These are phyloP conservation scores for Puccinia hordei DNA, from an alignment of 1,284 basidiomycete genomes.

Conservation along the genomic window DNA sequence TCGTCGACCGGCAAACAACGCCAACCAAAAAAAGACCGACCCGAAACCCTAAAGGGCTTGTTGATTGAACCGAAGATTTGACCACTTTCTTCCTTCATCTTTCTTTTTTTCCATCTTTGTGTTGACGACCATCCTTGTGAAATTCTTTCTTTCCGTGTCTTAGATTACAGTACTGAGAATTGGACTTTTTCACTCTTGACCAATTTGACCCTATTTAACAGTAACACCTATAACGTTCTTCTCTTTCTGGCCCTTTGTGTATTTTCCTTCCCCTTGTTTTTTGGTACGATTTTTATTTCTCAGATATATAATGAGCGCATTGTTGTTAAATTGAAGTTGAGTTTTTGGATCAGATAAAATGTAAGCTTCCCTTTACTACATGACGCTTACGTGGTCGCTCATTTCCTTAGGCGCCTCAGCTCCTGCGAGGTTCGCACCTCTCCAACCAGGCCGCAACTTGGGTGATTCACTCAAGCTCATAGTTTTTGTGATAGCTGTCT, in stretches of 20 bases:
- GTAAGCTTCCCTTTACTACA: background rate
- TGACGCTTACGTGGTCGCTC: background rate
- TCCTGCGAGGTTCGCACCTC: too few species aligned
- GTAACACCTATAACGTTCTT: background rate
- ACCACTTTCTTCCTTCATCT: background rate
- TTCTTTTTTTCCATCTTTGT: background rate
- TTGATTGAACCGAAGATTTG: background rate
- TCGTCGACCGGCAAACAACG: slow-evolving; percentile 12
- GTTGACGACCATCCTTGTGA: background rate
- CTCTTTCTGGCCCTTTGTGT: background rate
- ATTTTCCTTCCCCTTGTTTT: background rate
- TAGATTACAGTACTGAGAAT: background rate
- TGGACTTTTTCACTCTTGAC: background rate
- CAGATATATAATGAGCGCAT: background rate
- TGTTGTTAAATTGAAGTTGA: background rate
- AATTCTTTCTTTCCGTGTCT: background rate
- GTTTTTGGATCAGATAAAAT: background rate
- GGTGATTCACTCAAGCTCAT: too few species aligned
- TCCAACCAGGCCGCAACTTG: too few species aligned
- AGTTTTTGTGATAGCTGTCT: too few species aligned
- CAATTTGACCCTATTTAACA: background rate
- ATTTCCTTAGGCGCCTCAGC: too few species aligned
- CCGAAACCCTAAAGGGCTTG: background rate
- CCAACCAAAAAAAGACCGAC: slow-evolving; percentile 13
- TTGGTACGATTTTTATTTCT: background rate